Conservation (phyloP, 2,329 filamentous ascomycete species). For the Aureobasidium sp. region DNA sequence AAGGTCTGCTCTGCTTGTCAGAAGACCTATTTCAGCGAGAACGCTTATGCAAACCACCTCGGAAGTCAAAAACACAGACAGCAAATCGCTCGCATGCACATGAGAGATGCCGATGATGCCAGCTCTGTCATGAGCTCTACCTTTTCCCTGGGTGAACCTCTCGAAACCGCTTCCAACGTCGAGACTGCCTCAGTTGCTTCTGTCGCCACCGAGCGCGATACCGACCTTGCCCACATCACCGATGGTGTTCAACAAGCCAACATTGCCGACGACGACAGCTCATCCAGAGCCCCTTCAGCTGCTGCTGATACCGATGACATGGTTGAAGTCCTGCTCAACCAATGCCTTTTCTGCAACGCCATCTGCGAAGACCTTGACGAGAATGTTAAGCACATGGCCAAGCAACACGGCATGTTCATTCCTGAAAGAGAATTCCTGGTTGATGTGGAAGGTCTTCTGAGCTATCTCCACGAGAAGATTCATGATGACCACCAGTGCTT, state of each 20-base stretch:
- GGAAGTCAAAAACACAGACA: constrained; percentile 82
- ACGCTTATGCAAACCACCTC: constrained; percentile 88
- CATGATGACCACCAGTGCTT: constrained; percentile 75
- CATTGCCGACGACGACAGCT: constrained; percentile 34
- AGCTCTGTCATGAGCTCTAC: constrained; percentile 78
- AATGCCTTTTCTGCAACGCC: constrained; percentile 89
- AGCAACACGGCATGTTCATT: constrained; percentile 90
- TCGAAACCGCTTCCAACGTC: constrained; percentile 38
- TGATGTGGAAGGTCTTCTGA: constrained; percentile 71
- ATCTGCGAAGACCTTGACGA: constrained; percentile 65
- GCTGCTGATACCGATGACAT: constrained; percentile 23
- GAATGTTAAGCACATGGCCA: constrained; percentile 82
- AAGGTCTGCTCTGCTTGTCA: constrained; percentile 72
- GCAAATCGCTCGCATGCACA: constrained; percentile 46
- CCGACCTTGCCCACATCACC: constrained; percentile 69
- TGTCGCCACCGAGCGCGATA: constrained; percentile 35
- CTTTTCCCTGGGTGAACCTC: constrained; percentile 79
- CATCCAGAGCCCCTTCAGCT: constrained; percentile 15
- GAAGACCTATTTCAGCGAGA: constrained; percentile 94
- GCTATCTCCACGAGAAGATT: constrained; percentile 71
- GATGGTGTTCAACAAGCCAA: constrained; percentile 64
- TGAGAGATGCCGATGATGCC: constrained; percentile 54
- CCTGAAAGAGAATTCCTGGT: constrained; percentile 80
- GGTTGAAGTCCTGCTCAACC: constrained; percentile 33
- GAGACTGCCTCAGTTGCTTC: constrained; percentile 4